These are phyloP conservation scores for Casaregolazyma suthepensis DNA, from an alignment of 1,139 yeast genomes.

Conservation along the genomic window DNA sequence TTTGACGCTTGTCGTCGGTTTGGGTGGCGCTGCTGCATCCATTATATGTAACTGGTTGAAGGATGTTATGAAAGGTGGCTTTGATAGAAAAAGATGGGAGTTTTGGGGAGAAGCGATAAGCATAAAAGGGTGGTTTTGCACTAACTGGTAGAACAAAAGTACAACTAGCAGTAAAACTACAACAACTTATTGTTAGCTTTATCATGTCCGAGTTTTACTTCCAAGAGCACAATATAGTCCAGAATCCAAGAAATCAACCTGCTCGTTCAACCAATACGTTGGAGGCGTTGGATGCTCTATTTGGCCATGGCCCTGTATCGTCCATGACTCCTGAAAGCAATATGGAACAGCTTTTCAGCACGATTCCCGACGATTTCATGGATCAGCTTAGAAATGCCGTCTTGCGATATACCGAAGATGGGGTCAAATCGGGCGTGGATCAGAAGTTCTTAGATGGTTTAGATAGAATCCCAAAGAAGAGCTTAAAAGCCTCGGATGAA, in stretches of 20 bases:
- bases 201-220: constrained; percentile 7
- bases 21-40: constrained; percentile 18
- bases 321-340: not conserved
- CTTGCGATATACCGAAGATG: constrained; percentile 1
- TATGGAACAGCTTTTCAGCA: not conserved
- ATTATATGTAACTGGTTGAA: constrained; percentile 3
- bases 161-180: not conserved
- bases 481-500: constrained; percentile 48
- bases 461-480: constrained; percentile 56
- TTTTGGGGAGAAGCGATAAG: not conserved
- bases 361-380: constrained; percentile 3
- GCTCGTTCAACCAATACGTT: not conserved
- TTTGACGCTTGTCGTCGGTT: constrained; percentile 67
- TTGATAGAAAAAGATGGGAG: not conserved
- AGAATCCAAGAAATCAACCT: not conserved
- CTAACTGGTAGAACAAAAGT: not conserved
- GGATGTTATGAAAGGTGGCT: not conserved
- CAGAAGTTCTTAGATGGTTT: constrained; percentile 68
- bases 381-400: constrained; percentile 4
- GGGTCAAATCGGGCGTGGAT: constrained; percentile 47
- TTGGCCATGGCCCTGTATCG: not conserved
- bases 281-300: constrained; percentile 1
- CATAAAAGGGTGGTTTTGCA: not conserved
- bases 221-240: constrained; percentile 5
- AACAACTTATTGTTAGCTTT: not conserved